Base-by-base conservation (phyloP, 768 basidiomycete species). In the Baorangia bicolor region DNA sequence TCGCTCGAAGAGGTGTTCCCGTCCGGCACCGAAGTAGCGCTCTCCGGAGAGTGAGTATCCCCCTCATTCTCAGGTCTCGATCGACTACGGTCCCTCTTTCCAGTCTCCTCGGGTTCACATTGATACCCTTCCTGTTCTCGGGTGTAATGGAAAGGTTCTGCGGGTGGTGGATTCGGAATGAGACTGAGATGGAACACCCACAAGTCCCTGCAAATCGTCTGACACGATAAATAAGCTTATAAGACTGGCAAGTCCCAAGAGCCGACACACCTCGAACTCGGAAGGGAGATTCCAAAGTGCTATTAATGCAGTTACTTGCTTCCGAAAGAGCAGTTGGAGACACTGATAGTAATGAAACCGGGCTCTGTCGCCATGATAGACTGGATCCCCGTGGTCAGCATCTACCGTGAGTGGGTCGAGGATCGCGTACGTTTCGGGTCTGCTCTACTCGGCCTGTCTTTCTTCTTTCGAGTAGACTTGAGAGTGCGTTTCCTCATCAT, bases 331-430 rank as follows among this genome's bases (percentile, higher is more conserved):
- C 1, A 92, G 73, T 69, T 97, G 95, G 34, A 92, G 76, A 63
- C 89, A 90, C 59, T 94, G 88, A 57, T 92, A 89, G 62, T 91
- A 92, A 54, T 88, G 84, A 66, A 81, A 93, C 37, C 85, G 80
- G 14, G 86, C 91, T 55, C 88, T 80, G 16, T 83, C 79, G 8
- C 93, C 94, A 62, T 93, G 87, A 64, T 93, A 95, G 41, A 92
- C 94, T 97, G 64, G 9, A 49, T 14, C 4, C 14, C 37, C 14
- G 21, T 51, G n/a, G 38, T 49, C 27, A 48, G 44, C 11, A 60
- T 49, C 31, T 9, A 20, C 43, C 2, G 1, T 16, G 39, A 34
- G 27, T 20, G 33, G 25, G n/a, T n/a, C 39, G 28, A 54, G 20
- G 45, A 57, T 33, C 41, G 33, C 77, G 58, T 52, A 84, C 92